Percentiles rank a stretch among this genome's conserved stretches.
Evolutionary conservation across 352 stramenopile species (phyloP).

Genomic region (Globisporangium nunn): DNA sequence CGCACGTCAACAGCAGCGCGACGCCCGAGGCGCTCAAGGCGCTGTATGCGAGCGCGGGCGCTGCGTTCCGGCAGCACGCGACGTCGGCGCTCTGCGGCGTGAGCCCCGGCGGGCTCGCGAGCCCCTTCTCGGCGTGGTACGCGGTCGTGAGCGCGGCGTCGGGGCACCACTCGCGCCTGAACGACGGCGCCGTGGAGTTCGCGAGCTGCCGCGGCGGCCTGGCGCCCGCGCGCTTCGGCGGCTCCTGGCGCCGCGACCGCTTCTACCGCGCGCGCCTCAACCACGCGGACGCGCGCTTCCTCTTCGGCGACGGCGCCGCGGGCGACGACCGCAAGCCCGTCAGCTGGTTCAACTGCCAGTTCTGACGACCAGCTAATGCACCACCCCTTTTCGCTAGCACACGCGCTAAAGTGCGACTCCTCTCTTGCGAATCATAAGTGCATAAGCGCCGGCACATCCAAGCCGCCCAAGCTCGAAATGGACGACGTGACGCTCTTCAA

Average conservation of each 20-base stretch:
- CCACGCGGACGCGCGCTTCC: slow-evolving; percentile 17
- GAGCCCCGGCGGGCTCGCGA: slow-evolving; percentile 19
- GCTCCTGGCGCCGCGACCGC: slow-evolving; percentile 12
- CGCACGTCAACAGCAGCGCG: not conserved
- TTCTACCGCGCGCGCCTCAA: slow-evolving; percentile 30
- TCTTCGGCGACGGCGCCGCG: not conserved
- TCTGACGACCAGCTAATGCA: not conserved
- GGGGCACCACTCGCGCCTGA: slow-evolving; percentile 13
- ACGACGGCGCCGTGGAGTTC: slow-evolving; percentile 34
- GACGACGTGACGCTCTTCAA: slow-evolving; percentile 66
- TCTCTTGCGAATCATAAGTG: no score
- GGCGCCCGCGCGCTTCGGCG: slow-evolving; percentile 4
- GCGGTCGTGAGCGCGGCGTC: slow-evolving; percentile 4
- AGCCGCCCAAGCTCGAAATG: slow-evolving; percentile 16
- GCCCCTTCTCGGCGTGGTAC: slow-evolving; percentile 2
- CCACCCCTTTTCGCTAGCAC: no score
- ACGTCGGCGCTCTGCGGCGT: slow-evolving; percentile 29
- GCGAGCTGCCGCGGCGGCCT: slow-evolving; percentile 19
- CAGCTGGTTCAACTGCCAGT: not conserved
- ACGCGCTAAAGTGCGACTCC: no score
- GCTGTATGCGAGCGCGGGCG: slow-evolving; percentile 13
- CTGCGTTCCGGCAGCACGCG: slow-evolving; percentile 12
- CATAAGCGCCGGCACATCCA: no score
- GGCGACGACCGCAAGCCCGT: not conserved
- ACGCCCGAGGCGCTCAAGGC: not conserved